Percentiles rank a stretch among this genome's conserved stretches.
Conservation (phyloP, 345 rosid species). For the Murraya koenigii region DNA sequence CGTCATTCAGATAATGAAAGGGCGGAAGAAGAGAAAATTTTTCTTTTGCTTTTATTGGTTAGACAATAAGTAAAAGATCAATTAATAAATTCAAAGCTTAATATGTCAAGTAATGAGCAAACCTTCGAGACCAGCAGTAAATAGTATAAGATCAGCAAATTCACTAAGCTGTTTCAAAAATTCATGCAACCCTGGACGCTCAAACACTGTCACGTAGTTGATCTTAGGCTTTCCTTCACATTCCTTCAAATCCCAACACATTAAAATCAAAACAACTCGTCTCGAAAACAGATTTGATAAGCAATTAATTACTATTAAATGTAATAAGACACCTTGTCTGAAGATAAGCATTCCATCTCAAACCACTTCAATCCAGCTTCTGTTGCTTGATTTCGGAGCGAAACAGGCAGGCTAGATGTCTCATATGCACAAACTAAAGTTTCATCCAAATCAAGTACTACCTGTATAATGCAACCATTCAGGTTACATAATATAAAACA, state of each 20-base stretch:
- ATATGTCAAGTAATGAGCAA: conserved; percentile 20
- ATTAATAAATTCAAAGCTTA: not conserved
- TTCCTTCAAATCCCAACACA: conserved; percentile 53
- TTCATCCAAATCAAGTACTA: conserved; percentile 97
- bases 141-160: conserved; percentile 81
- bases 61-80: not conserved
- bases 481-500: not conserved
- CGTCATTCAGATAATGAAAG: conserved; percentile 6
- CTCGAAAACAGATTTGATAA: conserved; percentile 1
- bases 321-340: conserved; percentile 68
- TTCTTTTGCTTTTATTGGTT: not conserved
- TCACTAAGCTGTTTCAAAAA: conserved; percentile 67
- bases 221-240: conserved; percentile 70
- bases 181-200: conserved; percentile 89
- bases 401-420: conserved; percentile 70
- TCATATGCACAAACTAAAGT: conserved; percentile 94
- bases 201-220: conserved; percentile 84
- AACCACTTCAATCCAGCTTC: conserved; percentile 87
- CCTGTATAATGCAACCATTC: conserved; percentile 40
- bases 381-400: conserved; percentile 60
- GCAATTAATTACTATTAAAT: not conserved
- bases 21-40: not conserved
- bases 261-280: conserved; percentile 26
- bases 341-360: conserved; percentile 84
- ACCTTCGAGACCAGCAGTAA: conserved; percentile 99